Percentiles rank a stretch among this genome's conserved stretches.
phyloP scores from a whole-genome alignment of 2,329 filamentous ascomycete species.

The Xylaria sp. region DNA sequence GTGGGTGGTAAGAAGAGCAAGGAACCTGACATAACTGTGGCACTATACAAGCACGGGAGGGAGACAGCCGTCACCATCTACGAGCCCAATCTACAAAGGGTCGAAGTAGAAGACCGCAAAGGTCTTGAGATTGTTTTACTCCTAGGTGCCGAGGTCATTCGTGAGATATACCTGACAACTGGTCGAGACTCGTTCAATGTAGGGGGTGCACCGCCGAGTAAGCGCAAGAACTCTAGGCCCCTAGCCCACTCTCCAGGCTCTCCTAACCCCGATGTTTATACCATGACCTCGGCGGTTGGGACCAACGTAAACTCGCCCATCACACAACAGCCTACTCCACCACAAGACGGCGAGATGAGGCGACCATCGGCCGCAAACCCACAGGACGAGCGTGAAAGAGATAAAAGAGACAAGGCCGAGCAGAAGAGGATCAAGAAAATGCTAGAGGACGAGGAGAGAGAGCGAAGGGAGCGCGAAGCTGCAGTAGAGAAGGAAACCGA shows the following conservation, averaged over 20 bases:
- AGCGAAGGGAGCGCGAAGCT: constrained; percentile 64
- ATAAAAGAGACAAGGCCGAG: constrained; percentile 65
- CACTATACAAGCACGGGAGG: constrained; percentile 79
- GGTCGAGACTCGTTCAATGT: constrained; percentile 84
- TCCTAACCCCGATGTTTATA: constrained; percentile 40
- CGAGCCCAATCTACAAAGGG: constrained; percentile 88
- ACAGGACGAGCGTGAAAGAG: constrained; percentile 64
- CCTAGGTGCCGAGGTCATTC: constrained; percentile 70
- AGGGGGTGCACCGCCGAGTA: constrained; percentile 53
- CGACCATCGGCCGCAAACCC: constrained; percentile 70
- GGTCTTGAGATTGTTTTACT: constrained; percentile 86
- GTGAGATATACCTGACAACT: constrained; percentile 71
- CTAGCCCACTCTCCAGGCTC: constrained; percentile 42
- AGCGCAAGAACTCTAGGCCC: constrained; percentile 59
- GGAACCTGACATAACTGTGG: constrained; percentile 96
- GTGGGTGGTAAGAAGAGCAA: constrained; percentile 80
- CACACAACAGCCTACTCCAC: constrained; percentile 42
- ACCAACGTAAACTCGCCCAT: constrained; percentile 51
- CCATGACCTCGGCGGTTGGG: constrained; percentile 57
- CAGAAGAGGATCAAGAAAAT: constrained; percentile 70
- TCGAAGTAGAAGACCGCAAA: constrained; percentile 94
- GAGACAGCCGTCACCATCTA: constrained; percentile 80
- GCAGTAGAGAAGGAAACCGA: constrained; percentile 84
- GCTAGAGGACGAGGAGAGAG: constrained; percentile 73
- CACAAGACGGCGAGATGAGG: constrained; percentile 73